Percentiles rank a stretch among this genome's conserved stretches.
phyloP scores from a whole-genome alignment of 2,329 filamentous ascomycete genomes.

The Beauveria varroae region DNA sequence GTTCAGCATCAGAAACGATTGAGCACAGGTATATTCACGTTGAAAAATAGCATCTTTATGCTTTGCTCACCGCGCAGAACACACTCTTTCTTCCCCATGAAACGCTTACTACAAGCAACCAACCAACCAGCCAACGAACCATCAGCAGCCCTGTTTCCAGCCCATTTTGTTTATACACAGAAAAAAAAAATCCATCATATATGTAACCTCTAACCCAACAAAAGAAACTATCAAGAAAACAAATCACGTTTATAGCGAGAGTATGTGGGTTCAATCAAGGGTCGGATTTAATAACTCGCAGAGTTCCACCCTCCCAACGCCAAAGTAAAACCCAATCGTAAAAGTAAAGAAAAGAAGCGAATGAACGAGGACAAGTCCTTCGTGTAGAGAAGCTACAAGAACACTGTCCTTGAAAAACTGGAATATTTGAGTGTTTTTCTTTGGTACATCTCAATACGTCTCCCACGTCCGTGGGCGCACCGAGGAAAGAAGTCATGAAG shows the following conservation, averaged over 20 bases:
- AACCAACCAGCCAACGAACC: background rate
- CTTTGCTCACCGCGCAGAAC: background rate
- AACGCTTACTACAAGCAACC: background rate
- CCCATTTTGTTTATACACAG: background rate
- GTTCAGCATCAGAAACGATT: background rate
- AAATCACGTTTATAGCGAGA: background rate
- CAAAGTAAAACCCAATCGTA: background rate
- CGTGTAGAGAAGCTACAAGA: background rate
- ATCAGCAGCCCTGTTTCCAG: background rate
- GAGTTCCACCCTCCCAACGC: background rate
- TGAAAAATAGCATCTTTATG: background rate
- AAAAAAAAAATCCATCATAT: background rate
- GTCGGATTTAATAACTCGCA: background rate
- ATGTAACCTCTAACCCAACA: background rate
- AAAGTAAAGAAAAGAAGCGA: background rate
- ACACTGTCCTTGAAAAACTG: background rate
- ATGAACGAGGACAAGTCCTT: background rate
- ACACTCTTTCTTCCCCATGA: too few species aligned
- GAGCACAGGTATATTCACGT: background rate
- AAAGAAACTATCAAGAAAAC: background rate
- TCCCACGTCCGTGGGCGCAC: slow-evolving; percentile 8
- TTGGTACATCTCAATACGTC: background rate
- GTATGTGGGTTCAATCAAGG: background rate
- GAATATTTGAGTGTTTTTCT: background rate
- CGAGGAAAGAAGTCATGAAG: slow-evolving; percentile 5